Evolutionary conservation across 1,284 basidiomycete species (phyloP).

Genomic region (Marasmius sp.): DNA sequence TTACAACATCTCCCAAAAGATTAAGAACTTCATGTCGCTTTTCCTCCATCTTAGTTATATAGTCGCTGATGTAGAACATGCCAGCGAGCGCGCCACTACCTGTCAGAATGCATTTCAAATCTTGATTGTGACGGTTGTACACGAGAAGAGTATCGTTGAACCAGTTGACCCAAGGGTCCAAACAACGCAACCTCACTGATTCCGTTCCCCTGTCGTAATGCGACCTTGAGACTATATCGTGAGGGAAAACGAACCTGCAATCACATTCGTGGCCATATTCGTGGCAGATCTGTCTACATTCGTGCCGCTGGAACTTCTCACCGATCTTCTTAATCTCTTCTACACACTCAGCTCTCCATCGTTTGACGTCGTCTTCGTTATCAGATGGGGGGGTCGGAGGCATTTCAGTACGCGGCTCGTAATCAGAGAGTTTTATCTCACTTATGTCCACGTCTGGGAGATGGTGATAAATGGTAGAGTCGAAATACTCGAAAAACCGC

Average conservation of each 20-base stretch:
- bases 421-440: too few species aligned
- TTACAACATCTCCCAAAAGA: too few species aligned
- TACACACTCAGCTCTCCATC: not conserved
- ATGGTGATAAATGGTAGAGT: constrained; percentile 3
- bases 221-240: constrained; percentile 9
- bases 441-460: not conserved
- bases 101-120: constrained; percentile 27
- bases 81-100: constrained; percentile 27
- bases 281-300: constrained; percentile 17
- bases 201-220: constrained; percentile 21
- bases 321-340: constrained; percentile 3
- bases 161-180: constrained; percentile 24
- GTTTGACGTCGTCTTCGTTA: not conserved
- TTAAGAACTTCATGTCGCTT: constrained; percentile 15
- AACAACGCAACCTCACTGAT: constrained; percentile 19
- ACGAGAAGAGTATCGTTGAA: constrained; percentile 22
- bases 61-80: constrained; percentile 30
- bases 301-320: constrained; percentile 18
- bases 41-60: constrained; percentile 27
- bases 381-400: not conserved
- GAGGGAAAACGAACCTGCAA: constrained; percentile 21
- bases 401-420: not conserved
- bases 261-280: constrained; percentile 19
- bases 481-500: constrained; percentile 6
- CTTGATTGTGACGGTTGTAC: constrained; percentile 27